Conservation (phyloP, 176 grass and related monocot species). For the Pharus latifolius region DNA sequence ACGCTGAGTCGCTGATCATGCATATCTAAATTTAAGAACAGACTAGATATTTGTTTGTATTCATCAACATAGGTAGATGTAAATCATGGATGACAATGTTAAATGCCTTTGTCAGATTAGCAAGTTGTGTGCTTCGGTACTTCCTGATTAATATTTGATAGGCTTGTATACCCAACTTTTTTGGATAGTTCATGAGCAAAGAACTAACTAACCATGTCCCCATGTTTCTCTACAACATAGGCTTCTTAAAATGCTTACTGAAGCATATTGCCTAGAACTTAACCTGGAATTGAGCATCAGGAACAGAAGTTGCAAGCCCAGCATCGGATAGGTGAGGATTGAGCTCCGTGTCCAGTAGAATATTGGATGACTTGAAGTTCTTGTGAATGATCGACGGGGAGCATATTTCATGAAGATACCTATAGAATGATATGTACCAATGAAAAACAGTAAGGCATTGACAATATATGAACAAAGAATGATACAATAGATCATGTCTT, state of each 20-base stretch:
- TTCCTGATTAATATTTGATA: neutral
- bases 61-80: too few relatives aligned
- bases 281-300: constrained; percentile 78
- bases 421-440: constrained; percentile 5
- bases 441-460: neutral
- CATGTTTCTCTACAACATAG: neutral
- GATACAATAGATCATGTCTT: neutral
- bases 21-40: neutral
- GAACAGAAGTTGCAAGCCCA: constrained; percentile 50
- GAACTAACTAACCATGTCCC: neutral
- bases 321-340: constrained; percentile 86
- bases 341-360: constrained; percentile 56
- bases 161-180: neutral
- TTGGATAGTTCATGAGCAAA: neutral
- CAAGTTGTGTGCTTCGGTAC: neutral
- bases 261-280: neutral
- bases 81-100: neutral
- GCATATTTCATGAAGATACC: constrained; percentile 86
- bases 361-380: constrained; percentile 91
- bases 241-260: neutral
- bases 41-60: too few relatives aligned
- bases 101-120: neutral
- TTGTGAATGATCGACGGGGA: constrained; percentile 82
- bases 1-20: too few relatives aligned
- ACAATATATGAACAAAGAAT: neutral